phyloP scores from a whole-genome alignment of 2,329 filamentous ascomycete genomes.

The Colletotrichum chlorophyti region DNA sequence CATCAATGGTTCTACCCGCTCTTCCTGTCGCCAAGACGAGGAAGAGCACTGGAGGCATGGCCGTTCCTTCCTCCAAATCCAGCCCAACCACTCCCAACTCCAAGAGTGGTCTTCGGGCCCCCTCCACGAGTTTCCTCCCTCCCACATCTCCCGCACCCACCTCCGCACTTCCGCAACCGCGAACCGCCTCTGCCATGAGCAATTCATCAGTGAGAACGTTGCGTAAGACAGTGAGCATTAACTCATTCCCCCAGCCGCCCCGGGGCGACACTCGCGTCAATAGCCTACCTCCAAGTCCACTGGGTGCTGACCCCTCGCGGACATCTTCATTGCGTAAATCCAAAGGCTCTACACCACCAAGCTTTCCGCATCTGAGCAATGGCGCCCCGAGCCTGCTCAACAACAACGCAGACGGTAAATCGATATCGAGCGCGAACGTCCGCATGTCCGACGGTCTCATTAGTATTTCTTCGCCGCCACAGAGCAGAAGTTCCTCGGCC shows the following conservation, averaged over 20 bases:
- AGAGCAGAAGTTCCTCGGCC: slow-evolving; percentile 90
- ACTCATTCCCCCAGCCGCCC: slow-evolving; percentile 90
- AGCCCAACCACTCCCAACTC: slow-evolving; percentile 56
- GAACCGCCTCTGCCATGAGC: slow-evolving; percentile 61
- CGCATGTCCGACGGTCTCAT: slow-evolving; percentile 78
- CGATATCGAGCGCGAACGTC: slow-evolving; percentile 66
- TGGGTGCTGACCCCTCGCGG: slow-evolving; percentile 58
- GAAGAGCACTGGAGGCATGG: slow-evolving; percentile 64
- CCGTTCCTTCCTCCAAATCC: slow-evolving; percentile 50
- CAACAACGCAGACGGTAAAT: slow-evolving; percentile 78
- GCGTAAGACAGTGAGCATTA: slow-evolving; percentile 90
- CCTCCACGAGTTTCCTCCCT: slow-evolving; percentile 63
- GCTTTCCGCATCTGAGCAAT: slow-evolving; percentile 46
- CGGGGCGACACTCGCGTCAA: slow-evolving; percentile 65
- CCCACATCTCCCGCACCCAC: slow-evolving; percentile 58
- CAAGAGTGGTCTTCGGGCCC: slow-evolving; percentile 64
- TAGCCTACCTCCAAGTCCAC: slow-evolving; percentile 69
- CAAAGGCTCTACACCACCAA: slow-evolving; percentile 62
- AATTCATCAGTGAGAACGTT: slow-evolving; percentile 69
- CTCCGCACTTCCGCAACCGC: slow-evolving; percentile 62
- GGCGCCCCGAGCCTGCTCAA: slow-evolving; percentile 78
- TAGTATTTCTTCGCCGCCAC: slow-evolving; percentile 81
- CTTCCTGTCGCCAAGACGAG: slow-evolving; percentile 77
- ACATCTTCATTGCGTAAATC: slow-evolving; percentile 53
- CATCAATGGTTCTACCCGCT: slow-evolving; percentile 74